These are phyloP conservation scores for Persicaria tinctoria DNA, from an alignment of 148 eudicot species.

Conservation along the genomic window DNA sequence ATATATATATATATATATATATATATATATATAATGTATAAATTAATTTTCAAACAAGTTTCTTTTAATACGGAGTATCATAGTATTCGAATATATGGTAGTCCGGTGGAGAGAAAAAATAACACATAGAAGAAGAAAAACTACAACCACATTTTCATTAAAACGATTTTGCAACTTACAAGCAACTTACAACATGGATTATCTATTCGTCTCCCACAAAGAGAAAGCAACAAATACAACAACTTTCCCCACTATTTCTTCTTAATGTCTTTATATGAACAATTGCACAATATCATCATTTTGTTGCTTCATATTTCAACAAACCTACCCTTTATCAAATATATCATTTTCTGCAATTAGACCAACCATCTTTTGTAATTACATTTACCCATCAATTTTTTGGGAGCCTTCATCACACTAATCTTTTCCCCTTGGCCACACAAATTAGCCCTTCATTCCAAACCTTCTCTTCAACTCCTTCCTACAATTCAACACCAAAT, in stretches of 20 bases:
- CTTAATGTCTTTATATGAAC: neutral
- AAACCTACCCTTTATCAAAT: neutral
- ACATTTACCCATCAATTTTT: neutral
- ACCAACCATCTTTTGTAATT: neutral
- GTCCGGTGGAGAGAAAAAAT: too few species aligned
- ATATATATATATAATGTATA: too few species aligned
- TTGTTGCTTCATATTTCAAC: neutral
- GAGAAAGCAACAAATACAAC: neutral
- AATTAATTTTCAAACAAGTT: too few species aligned
- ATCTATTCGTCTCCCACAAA: neutral
- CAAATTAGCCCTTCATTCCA: conserved; percentile 10
- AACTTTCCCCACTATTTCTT: neutral
- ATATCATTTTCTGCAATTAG: neutral
- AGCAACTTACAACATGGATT: neutral
- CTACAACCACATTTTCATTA: neutral
- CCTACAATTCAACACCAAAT: conserved; percentile 24
- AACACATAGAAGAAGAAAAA: neutral
- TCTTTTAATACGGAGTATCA: too few species aligned
- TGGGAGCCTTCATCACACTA: neutral
- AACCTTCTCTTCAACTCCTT: conserved; percentile 64
- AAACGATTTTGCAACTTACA: neutral
- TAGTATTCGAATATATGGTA: too few species aligned
- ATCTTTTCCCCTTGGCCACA: conserved; percentile 10
- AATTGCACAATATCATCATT: neutral
- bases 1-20: too few species aligned